These are phyloP conservation scores for Blastobotrys arbuscula DNA, from an alignment of 1,139 yeast genomes.

Conservation along the genomic window DNA sequence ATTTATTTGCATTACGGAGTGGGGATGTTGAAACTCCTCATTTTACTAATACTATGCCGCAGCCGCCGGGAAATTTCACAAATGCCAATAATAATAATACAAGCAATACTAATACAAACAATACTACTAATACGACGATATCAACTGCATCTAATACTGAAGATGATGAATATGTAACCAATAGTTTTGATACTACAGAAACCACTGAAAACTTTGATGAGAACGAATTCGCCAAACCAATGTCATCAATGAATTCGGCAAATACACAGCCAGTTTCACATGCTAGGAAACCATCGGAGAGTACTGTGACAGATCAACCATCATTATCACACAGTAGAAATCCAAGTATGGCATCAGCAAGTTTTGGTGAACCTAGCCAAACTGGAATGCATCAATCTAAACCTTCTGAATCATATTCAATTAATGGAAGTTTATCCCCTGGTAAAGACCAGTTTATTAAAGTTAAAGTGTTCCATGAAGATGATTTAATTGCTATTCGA, in stretches of 20 bases:
- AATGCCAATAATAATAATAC: conserved; percentile 35
- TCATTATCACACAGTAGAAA: too few relatives aligned
- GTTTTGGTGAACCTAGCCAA: conserved; percentile 6
- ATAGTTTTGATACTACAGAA: neutral
- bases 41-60: conserved; percentile 40
- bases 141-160: conserved; percentile 13
- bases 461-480: conserved; percentile 83
- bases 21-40: conserved; percentile 50
- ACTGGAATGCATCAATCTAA: conserved; percentile 6
- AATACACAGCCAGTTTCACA: too few relatives aligned
- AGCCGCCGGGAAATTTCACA: conserved; percentile 27
- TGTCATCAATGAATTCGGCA: neutral
- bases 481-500: conserved; percentile 84
- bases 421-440: conserved; percentile 3
- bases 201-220: neutral
- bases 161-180: neutral
- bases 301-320: conserved; percentile 9
- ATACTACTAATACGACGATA: conserved; percentile 11
- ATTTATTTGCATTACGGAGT: conserved; percentile 61
- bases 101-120: conserved; percentile 7
- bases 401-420: conserved; percentile 11
- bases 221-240: neutral
- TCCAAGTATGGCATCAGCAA: neutral
- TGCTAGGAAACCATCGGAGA: conserved; percentile 2
- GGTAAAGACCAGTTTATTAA: conserved; percentile 37